phyloP scores from a whole-genome alignment of 257 asterid species.

The Agastache rugosa region DNA sequence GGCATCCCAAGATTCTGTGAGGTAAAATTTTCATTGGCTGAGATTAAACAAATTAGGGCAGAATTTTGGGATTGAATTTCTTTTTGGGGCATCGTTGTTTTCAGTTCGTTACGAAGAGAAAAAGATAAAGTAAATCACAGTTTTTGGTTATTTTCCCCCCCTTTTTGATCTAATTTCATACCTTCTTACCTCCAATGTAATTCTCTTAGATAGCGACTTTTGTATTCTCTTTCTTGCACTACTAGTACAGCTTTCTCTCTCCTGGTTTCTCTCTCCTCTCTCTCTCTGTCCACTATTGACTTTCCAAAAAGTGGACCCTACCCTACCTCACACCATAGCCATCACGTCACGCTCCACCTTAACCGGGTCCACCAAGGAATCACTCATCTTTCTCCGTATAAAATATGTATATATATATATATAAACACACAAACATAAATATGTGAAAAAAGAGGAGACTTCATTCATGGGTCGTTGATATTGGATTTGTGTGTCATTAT shows the following conservation, averaged over 20 bases:
- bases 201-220: conserved; percentile 43
- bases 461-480: conserved; percentile 20
- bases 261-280: conserved; percentile 5
- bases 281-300: conserved; percentile 41
- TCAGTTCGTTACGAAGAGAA: neutral
- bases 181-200: conserved; percentile 20
- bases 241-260: conserved; percentile 2
- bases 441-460: conserved; percentile 23
- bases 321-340: conserved; percentile 40
- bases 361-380: conserved; percentile 49
- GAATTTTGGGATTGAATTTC: neutral
- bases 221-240: conserved; percentile 30
- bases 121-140: conserved; percentile 14
- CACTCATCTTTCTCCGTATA: conserved; percentile 35
- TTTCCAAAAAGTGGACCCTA: conserved; percentile 40
- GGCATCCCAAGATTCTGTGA: neutral
- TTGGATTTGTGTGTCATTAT: conserved; percentile 33
- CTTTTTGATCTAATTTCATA: neutral
- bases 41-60: neutral
- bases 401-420: conserved; percentile 18
- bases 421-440: neutral
- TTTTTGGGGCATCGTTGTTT: neutral
- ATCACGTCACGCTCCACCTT: conserved; percentile 48
- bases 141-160: neutral
- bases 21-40: neutral